Evolutionary conservation across 768 basidiomycete species (phyloP).

Genomic region (Lactarius quietus): DNA sequence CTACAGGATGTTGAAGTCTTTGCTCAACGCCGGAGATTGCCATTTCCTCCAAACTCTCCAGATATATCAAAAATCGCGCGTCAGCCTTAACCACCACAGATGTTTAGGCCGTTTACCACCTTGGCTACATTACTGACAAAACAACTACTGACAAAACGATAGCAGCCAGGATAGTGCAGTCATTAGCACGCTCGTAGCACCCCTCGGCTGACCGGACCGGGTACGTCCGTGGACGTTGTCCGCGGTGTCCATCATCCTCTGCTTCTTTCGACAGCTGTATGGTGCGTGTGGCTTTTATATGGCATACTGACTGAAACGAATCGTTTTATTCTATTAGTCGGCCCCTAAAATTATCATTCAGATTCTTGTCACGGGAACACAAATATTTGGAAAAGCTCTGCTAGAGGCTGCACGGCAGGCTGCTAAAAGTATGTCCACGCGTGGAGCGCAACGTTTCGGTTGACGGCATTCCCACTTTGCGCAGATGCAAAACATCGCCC

Average conservation of each 20-base stretch:
- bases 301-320: neutral
- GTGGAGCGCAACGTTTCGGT: neutral
- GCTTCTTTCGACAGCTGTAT: neutral
- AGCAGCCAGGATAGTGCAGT: too few species aligned
- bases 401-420: constrained; percentile 89
- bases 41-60: too few species aligned
- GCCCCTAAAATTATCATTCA: constrained; percentile 77
- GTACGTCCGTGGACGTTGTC: neutral
- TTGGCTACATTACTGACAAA: too few species aligned
- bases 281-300: constrained; percentile 1
- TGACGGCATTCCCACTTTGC: neutral
- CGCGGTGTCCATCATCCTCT: neutral
- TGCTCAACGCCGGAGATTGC: too few species aligned
- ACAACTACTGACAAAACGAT: too few species aligned
- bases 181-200: too few species aligned
- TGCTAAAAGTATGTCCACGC: constrained; percentile 69
- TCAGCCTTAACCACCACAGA: too few species aligned
- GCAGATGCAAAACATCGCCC: constrained; percentile 83
- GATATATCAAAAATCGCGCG: too few species aligned
- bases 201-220: neutral
- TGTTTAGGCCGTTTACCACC: too few species aligned
- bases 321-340: constrained; percentile 45
- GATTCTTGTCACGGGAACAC: constrained; percentile 70
- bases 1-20: too few species aligned
- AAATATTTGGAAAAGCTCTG: constrained; percentile 90